Conservation (phyloP, 192 early-diverging fungal genomes). For the Ramicandelaber brevisporus region DNA sequence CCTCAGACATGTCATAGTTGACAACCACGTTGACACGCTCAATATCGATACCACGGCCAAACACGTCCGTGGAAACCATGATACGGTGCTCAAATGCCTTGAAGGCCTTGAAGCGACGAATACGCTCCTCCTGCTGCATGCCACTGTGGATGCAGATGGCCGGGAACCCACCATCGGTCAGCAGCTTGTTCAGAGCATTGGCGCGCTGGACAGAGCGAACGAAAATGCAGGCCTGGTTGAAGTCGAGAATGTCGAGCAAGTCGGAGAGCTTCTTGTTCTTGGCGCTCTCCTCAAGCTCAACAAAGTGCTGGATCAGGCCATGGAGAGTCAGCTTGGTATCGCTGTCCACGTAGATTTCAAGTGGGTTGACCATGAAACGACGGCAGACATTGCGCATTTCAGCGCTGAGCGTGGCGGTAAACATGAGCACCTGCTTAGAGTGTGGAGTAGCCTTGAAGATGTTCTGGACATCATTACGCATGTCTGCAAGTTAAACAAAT, state of each 20-base stretch:
- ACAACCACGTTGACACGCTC: slow-evolving; percentile 97
- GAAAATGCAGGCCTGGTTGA: slow-evolving; percentile 97
- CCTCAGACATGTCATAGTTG: slow-evolving; percentile 93
- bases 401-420: slow-evolving; percentile 81
- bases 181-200: slow-evolving; percentile 60
- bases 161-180: slow-evolving; percentile 79
- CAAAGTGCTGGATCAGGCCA: slow-evolving; percentile 87
- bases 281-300: slow-evolving; percentile 51
- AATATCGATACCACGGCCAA: slow-evolving; percentile 95
- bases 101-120: slow-evolving; percentile 77
- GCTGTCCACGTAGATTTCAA: slow-evolving; percentile 94
- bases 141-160: slow-evolving; percentile 77
- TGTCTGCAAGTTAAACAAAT: slow-evolving; percentile 28
- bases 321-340: slow-evolving; percentile 94
- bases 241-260: slow-evolving; percentile 78
- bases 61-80: slow-evolving; percentile 92
- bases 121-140: slow-evolving; percentile 80
- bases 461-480: slow-evolving; percentile 91
- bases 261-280: slow-evolving; percentile 92
- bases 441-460: slow-evolving; percentile 86
- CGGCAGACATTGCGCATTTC: slow-evolving; percentile 83
- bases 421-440: slow-evolving; percentile 99
- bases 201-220: slow-evolving; percentile 78
- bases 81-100: slow-evolving; percentile 87
- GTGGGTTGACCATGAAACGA: slow-evolving; percentile 92